Conservation (phyloP, 1,284 basidiomycete species). For the Dichomitus squalens region DNA sequence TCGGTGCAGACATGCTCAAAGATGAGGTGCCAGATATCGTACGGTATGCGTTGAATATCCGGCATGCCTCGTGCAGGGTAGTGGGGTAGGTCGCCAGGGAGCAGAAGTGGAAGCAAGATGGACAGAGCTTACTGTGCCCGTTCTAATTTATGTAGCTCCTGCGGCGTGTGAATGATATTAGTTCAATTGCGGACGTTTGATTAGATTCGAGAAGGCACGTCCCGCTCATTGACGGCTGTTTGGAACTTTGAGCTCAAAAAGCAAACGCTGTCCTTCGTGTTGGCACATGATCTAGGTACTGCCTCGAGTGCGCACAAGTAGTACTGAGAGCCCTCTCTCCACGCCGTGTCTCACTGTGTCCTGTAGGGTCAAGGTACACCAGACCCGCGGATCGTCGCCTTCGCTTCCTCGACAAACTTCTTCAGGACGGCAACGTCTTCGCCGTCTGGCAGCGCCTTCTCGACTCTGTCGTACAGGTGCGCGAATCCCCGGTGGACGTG, state of each 20-base stretch:
- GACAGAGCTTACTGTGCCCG: not conserved
- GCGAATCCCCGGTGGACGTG: slow-evolving; percentile 52
- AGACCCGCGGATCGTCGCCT: slow-evolving; percentile 23
- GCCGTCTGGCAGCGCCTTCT: slow-evolving; percentile 39
- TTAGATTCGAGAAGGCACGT: not conserved
- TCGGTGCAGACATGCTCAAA: slow-evolving; percentile 19
- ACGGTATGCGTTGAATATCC: slow-evolving; percentile 9
- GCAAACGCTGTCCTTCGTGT: not conserved
- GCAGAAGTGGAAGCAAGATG: not conserved
- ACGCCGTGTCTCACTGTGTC: not conserved
- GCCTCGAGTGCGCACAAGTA: not conserved
- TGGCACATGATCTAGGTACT: not conserved
- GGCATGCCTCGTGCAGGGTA: not conserved
- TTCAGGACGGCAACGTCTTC: slow-evolving; percentile 42
- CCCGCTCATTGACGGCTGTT: not conserved
- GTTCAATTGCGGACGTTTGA: not conserved
- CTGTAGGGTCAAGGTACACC: not conserved
- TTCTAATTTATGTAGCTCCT: not conserved
- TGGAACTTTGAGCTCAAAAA: not conserved
- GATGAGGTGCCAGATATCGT: slow-evolving; percentile 21
- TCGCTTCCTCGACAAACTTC: slow-evolving; percentile 48
- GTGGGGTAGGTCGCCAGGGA: not conserved
- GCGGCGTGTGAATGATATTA: slow-evolving; percentile 1
- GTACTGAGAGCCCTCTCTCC: too few species aligned
- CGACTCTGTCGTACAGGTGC: slow-evolving; percentile 46